These are phyloP conservation scores for Chalciporus sp. DNA, from an alignment of 1,284 basidiomycete genomes.

Conservation along the genomic window DNA sequence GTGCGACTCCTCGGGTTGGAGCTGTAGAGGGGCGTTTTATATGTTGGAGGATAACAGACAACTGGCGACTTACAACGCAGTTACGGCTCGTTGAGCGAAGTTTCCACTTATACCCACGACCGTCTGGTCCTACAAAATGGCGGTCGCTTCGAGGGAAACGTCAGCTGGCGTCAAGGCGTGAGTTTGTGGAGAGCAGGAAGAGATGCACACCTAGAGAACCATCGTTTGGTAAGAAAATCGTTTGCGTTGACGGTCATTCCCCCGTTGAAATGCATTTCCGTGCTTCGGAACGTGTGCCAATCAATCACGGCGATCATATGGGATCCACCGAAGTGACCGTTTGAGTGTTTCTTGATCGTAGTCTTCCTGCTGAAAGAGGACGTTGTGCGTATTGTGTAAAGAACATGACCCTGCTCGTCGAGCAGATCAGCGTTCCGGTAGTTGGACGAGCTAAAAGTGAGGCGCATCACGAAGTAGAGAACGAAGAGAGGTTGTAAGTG, in stretches of 20 bases:
- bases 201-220: neutral
- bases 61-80: neutral
- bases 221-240: neutral
- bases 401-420: constrained; percentile 1
- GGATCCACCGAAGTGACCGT: neutral
- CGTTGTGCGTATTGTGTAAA: constrained; percentile 1
- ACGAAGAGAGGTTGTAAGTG: neutral
- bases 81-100: neutral
- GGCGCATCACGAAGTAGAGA: neutral
- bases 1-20: neutral
- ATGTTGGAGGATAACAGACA: too few species aligned
- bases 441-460: neutral
- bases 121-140: constrained; percentile 12
- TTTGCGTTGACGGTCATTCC: neutral
- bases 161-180: neutral
- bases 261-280: neutral
- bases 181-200: neutral
- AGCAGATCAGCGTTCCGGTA: constrained; percentile 2
- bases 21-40: neutral
- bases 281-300: neutral
- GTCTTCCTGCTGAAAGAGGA: neutral
- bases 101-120: constrained; percentile 8
- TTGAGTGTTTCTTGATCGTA: neutral
- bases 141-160: constrained; percentile 1
- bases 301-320: constrained; percentile 5